Conservation (phyloP, 2,329 filamentous ascomycete genomes). For the Colletotrichum paranaense region DNA sequence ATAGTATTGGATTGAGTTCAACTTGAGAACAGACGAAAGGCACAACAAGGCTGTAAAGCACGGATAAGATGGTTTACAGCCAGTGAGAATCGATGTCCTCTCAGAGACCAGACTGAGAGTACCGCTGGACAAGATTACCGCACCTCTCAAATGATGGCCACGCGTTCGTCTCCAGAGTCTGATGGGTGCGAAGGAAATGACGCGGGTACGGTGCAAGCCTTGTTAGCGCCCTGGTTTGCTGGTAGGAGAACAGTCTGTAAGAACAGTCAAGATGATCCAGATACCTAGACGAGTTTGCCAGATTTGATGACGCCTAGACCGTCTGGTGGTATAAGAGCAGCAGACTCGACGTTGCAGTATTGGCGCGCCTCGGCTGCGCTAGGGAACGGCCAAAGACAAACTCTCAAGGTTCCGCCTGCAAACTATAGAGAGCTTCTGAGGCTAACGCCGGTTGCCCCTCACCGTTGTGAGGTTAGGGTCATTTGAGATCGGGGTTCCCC, state of each 20-base stretch:
- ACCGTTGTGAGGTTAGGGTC: neutral
- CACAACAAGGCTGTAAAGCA: neutral
- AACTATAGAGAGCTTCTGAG: neutral
- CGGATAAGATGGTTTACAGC: slow-evolving; percentile 6
- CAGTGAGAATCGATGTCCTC: neutral
- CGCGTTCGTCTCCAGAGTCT: slow-evolving; percentile 1
- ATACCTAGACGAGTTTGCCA: neutral
- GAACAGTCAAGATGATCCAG: neutral
- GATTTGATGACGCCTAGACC: neutral
- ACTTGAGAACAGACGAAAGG: slow-evolving; percentile 1
- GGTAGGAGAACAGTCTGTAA: neutral
- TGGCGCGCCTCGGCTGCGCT: neutral
- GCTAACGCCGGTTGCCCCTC: neutral
- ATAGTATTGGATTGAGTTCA: neutral
- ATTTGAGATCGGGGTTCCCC: slow-evolving; percentile 2
- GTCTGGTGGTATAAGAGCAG: neutral
- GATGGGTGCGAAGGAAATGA: neutral
- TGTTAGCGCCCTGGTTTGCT: neutral
- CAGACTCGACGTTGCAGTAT: neutral
- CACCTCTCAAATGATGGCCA: neutral
- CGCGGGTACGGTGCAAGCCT: neutral
- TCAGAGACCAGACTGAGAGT: neutral
- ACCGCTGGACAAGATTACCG: neutral
- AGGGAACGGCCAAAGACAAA: neutral
- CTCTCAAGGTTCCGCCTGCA: neutral